Percentiles rank a stretch among this genome's conserved stretches.
Conservation (phyloP, 2,329 filamentous ascomycete genomes). For the Cordyceps cicadae region DNA sequence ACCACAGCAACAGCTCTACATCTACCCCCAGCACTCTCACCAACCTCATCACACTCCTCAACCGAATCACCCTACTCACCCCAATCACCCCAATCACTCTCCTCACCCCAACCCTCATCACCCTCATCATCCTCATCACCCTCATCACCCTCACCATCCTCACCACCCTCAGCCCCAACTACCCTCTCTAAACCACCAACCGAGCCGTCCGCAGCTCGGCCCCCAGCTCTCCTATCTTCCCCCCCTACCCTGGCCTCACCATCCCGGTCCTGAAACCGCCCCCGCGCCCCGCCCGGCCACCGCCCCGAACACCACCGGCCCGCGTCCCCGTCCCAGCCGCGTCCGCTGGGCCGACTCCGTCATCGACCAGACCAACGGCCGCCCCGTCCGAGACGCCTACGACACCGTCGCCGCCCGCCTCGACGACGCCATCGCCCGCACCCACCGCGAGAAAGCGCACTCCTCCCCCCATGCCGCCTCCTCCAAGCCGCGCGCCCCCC, state of each 20-base stretch:
- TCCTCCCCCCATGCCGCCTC: constrained; percentile 20
- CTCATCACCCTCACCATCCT: too few species aligned
- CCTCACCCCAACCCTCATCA: too few species aligned
- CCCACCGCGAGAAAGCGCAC: constrained; percentile 58
- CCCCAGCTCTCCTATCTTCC: neutral
- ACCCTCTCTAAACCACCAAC: neutral
- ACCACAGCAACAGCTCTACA: neutral
- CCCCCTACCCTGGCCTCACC: neutral
- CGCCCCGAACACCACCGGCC: neutral
- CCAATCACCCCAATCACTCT: too few species aligned
- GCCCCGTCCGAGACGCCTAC: constrained; percentile 27
- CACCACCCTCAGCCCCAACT: constrained; percentile 1
- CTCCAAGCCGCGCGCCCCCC: neutral
- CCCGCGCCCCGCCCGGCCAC: neutral
- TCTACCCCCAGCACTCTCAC: neutral
- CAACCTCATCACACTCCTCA: too few species aligned
- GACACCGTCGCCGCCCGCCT: constrained; percentile 43
- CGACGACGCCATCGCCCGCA: constrained; percentile 60
- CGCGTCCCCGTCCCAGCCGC: constrained; percentile 10
- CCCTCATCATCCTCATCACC: too few species aligned
- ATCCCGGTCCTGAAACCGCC: neutral
- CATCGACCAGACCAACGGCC: constrained; percentile 32
- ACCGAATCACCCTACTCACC: too few species aligned
- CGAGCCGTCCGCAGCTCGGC: constrained; percentile 1
- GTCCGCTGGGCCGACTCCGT: constrained; percentile 33